A percentile compares a stretch with the other conserved stretches of the same genome.
phyloP scores from a whole-genome alignment of 2,329 filamentous ascomycete genomes.

The Claviceps arundinis region DNA sequence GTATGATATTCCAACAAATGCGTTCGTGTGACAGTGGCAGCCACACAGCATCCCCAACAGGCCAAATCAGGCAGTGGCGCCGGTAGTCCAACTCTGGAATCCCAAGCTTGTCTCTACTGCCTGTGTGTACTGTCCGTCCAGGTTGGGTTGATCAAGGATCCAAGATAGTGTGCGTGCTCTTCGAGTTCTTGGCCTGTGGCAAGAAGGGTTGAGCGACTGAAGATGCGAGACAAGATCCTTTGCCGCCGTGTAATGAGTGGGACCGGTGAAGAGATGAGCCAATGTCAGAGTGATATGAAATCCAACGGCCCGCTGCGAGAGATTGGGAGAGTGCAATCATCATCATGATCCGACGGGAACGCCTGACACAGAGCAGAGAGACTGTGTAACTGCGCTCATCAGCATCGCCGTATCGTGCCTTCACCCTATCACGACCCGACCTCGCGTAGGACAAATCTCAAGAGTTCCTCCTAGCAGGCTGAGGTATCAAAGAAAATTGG shows the following conservation, averaged over 20 bases:
- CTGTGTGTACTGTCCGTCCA: not conserved
- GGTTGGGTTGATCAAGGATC: not conserved
- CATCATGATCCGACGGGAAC: not conserved
- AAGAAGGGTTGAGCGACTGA: no score
- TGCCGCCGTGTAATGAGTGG: slow-evolving; percentile 6
- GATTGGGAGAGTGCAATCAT: not conserved
- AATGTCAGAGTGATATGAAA: slow-evolving; percentile 5
- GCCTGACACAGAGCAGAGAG: not conserved
- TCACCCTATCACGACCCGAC: not conserved
- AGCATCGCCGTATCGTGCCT: not conserved
- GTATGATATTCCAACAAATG: not conserved
- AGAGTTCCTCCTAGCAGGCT: not conserved
- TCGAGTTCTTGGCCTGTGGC: slow-evolving; percentile 2
- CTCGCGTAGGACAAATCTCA: not conserved
- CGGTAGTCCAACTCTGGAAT: not conserved
- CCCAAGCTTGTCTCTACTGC: not conserved
- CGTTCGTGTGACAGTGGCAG: not conserved
- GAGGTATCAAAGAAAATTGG: not conserved
- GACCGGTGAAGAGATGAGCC: slow-evolving; percentile 12
- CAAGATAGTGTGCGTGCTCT: not conserved
- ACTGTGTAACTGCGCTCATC: not conserved
- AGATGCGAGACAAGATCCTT: slow-evolving; percentile 2
- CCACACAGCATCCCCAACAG: not conserved
- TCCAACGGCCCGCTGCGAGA: slow-evolving; percentile 1
- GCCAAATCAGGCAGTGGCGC: slow-evolving; percentile 2